phyloP scores from a whole-genome alignment of 2,329 filamentous ascomycete species.

The Metarhizium robertsii region DNA sequence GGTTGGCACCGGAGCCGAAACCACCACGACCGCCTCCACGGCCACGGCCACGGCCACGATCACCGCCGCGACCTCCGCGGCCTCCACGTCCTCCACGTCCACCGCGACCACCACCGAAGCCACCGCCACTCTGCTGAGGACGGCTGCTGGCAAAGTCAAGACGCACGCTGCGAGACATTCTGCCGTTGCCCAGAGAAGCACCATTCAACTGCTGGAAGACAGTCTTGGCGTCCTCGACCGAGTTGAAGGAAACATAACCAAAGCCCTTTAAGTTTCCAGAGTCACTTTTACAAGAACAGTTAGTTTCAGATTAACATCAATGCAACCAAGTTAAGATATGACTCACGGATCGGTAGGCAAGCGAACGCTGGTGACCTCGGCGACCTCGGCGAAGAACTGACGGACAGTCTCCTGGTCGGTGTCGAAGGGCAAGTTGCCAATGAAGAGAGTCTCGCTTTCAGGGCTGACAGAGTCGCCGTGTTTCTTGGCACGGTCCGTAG shows the following conservation, averaged over 20 bases:
- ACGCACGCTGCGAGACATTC: constrained; percentile 65
- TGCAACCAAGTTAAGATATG: background rate
- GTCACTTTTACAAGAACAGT: constrained; percentile 40
- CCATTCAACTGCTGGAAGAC: constrained; percentile 66
- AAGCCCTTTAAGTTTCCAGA: constrained; percentile 83
- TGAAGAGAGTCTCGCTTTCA: constrained; percentile 78
- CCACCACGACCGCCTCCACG: constrained; percentile 42
- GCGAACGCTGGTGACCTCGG: constrained; percentile 67
- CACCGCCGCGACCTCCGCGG: constrained; percentile 28
- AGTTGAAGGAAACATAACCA: constrained; percentile 78
- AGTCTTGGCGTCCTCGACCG: constrained; percentile 71
- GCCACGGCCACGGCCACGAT: constrained; percentile 36
- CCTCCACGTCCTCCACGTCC: constrained; percentile 41
- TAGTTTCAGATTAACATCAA: constrained; percentile 18
- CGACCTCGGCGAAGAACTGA: constrained; percentile 64
- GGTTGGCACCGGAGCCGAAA: constrained; percentile 41
- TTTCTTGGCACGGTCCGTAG: constrained; percentile 53
- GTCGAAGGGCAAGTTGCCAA: constrained; percentile 84
- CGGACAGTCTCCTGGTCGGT: constrained; percentile 67
- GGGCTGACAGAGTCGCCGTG: constrained; percentile 75
- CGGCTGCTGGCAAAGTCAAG: constrained; percentile 73
- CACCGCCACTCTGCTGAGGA: constrained; percentile 47
- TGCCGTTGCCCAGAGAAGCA: constrained; percentile 49
- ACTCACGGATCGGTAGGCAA: constrained; percentile 75
- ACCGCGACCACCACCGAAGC: constrained; percentile 41